Evolutionary conservation across 2,329 filamentous ascomycete genomes (phyloP).

Genomic region (Sporothrix dimorphospora): DNA sequence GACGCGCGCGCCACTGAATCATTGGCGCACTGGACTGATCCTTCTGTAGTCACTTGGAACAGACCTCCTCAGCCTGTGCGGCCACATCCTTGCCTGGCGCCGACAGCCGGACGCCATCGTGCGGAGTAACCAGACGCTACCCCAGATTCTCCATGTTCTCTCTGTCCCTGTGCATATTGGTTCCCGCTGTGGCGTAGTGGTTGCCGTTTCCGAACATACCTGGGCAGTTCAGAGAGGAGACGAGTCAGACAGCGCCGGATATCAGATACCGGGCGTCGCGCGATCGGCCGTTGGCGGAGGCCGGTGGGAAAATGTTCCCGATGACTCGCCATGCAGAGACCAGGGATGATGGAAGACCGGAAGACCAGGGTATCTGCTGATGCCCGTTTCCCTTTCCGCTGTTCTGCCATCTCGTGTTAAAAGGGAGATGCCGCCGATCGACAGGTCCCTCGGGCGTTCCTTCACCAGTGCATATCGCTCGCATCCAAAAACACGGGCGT

Average conservation of each 20-base stretch:
- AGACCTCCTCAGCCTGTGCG: not conserved
- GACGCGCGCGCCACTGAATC: not conserved
- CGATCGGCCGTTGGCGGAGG: not conserved
- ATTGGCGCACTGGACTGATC: not conserved
- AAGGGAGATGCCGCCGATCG: not conserved
- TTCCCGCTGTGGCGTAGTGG: not conserved
- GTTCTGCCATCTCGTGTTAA: not conserved
- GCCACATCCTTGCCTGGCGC: not conserved
- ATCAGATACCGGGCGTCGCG: not conserved
- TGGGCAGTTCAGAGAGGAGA: not conserved
- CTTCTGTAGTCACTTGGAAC: not conserved
- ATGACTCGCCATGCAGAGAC: not conserved
- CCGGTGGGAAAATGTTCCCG: not conserved
- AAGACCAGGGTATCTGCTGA: not conserved
- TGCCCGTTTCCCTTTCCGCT: not conserved
- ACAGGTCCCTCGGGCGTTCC: not conserved
- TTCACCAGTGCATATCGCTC: not conserved
- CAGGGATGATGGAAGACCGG: not conserved
- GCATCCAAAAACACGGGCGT: not conserved
- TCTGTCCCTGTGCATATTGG: not conserved
- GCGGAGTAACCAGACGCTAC: not conserved
- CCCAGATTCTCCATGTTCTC: not conserved
- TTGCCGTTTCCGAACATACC: not conserved
- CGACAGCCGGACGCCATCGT: not conserved
- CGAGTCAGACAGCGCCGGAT: not conserved